Conservation (phyloP, 768 basidiomycete species). For the Pulveroboletus sp. region DNA sequence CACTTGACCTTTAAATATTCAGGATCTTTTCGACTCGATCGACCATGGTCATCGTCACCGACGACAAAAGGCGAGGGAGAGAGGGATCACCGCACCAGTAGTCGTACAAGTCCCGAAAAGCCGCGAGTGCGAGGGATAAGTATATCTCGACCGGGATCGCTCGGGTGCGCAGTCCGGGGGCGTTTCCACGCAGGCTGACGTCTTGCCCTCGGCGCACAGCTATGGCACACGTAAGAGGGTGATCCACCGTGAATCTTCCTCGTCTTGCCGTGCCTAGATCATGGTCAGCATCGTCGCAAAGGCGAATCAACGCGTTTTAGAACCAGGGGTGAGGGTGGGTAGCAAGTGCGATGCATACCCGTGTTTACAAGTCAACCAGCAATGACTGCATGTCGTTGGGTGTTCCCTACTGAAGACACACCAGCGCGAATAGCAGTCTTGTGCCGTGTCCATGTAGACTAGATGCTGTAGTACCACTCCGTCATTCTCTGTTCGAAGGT, state of each 20-base stretch:
- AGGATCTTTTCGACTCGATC: no score
- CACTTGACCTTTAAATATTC: no score
- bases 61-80: background rate
- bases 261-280: conserved; percentile 28
- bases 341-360: conserved; percentile 11
- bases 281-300: background rate
- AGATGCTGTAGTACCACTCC: conserved; percentile 3
- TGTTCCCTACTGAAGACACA: conserved; percentile 30
- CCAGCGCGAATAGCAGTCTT: conserved; percentile 29
- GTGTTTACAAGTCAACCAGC: conserved; percentile 29
- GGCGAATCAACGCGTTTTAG: background rate
- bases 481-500: background rate
- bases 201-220: conserved; percentile 20
- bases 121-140: conserved; percentile 1
- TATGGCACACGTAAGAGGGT: conserved; percentile 26
- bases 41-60: no score
- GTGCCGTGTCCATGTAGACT: conserved; percentile 28
- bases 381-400: conserved; percentile 19
- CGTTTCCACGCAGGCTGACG: conserved; percentile 20
- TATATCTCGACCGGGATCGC: background rate
- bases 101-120: conserved; percentile 6
- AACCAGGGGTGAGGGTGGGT: background rate
- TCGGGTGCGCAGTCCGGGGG: conserved; percentile 13
- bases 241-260: conserved; percentile 29
- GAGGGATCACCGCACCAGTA: conserved; percentile 9